Evolutionary conservation across 2,329 filamentous ascomycete species (phyloP).

Genomic region (Leptographium galeiforme): DNA sequence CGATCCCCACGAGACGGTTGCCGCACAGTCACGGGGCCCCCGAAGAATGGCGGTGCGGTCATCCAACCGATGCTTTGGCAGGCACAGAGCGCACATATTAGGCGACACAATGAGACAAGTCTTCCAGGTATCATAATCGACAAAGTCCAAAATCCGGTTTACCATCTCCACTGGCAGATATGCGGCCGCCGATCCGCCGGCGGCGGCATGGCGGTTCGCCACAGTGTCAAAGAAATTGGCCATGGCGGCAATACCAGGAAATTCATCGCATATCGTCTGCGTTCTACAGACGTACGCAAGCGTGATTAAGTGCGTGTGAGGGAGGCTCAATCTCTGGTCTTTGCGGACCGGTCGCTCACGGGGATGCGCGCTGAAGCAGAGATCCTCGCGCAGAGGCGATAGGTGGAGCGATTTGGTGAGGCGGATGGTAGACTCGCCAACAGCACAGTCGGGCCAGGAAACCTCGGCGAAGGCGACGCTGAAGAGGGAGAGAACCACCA

Average conservation of each 20-base stretch:
- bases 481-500: conserved; percentile 3
- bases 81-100: background rate
- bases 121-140: conserved; percentile 4
- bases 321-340: background rate
- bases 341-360: background rate
- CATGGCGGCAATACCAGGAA: conserved; percentile 1
- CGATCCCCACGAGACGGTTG: background rate
- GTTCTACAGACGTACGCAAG: background rate
- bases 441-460: background rate
- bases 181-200: background rate
- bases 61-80: background rate
- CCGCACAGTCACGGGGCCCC: background rate
- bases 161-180: conserved; percentile 1
- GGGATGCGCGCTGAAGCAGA: conserved; percentile 2
- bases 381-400: background rate
- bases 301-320: background rate
- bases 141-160: background rate
- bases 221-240: conserved; percentile 1
- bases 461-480: conserved; percentile 1
- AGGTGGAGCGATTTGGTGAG: background rate
- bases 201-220: background rate
- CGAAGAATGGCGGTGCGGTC: background rate
- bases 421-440: background rate
- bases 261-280: background rate
- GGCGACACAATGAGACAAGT: conserved; percentile 1